Evolutionary conservation across 225 moss, liverwort and hornwort species (phyloP), one percentile per base, ranked within the genome.

Genomic region (Lunularia cruciata): DNA sequence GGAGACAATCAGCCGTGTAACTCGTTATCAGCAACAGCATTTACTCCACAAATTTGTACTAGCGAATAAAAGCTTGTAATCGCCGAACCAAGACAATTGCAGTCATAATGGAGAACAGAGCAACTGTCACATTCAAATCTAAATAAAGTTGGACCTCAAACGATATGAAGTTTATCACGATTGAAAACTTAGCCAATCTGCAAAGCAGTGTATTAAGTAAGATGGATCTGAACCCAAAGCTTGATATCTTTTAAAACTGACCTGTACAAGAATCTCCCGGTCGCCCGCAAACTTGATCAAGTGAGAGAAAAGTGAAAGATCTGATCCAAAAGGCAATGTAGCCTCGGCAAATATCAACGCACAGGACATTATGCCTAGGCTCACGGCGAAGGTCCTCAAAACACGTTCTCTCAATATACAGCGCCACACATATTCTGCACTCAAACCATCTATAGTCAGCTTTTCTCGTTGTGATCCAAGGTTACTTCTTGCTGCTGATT

Each of bases 261-360:
- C 98, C 98, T 98, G 89, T 62, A 93, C 87, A 67, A 91, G 83
- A 64, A 91, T 89, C 75, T 93, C 98, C 30, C 81, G 88, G 25
- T 73, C 74, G 70, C 87, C 86, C 40, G 90, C 80, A 36, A 86
- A 72, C 62, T 78, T 93, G 69, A 98, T 85, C 47, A 98, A 79
- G 74, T 87, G 82, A 63, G 93, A 93, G 61, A 98, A 93, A 57
- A 98, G 91, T 12, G 93, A 98, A 65, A 98, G 79, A 86, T 91
- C 91, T 37, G 87, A 79, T 23, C 83, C 79, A 65, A 86, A 83
- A 58, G 79, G 77, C 57, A 98, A 79, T 15, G 91, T 91, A 7
- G 93, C 98, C 84, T 98, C 98, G 36, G 93, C 93, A 89, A 93
- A 88, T 64, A 98, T 87, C 65, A 98, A 79, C 14, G 98, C 98